phyloP scores from a whole-genome alignment of 768 basidiomycete genomes.

The Suillus brevipes region DNA sequence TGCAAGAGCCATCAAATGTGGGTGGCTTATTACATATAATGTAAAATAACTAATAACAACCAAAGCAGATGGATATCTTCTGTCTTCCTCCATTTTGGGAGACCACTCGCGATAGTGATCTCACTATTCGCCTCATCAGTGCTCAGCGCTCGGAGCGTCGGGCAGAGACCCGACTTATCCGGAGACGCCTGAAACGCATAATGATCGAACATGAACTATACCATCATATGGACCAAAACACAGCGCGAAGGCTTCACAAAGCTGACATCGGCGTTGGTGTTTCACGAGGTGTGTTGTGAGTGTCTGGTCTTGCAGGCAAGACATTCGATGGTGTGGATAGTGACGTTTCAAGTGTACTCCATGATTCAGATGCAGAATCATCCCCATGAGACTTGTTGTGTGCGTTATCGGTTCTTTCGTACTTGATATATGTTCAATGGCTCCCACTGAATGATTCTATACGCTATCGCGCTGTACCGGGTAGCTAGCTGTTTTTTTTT shows the following conservation, averaged over 20 bases:
- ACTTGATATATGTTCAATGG: background rate
- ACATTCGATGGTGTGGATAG: background rate
- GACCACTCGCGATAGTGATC: background rate
- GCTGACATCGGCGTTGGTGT: slow-evolving; percentile 9
- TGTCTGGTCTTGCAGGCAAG: background rate
- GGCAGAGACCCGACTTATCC: background rate
- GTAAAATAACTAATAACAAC: background rate
- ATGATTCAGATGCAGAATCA: background rate
- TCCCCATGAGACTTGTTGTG: background rate
- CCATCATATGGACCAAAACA: background rate
- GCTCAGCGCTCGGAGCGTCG: background rate
- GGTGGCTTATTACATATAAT: background rate
- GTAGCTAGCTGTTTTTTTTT: background rate
- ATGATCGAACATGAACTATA: slow-evolving; percentile 12
- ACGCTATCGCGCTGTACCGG: background rate
- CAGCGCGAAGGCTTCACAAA: background rate
- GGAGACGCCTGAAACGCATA: background rate
- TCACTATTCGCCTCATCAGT: background rate
- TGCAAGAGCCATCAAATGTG: background rate
- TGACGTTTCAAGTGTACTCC: background rate
- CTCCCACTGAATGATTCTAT: background rate
- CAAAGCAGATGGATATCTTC: background rate
- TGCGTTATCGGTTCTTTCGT: background rate
- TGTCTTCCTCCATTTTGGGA: slow-evolving; percentile 1
- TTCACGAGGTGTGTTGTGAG: background rate